These are phyloP conservation scores for Verticillium longisporum DNA, from an alignment of 2,329 filamentous ascomycete species.

Conservation along the genomic window DNA sequence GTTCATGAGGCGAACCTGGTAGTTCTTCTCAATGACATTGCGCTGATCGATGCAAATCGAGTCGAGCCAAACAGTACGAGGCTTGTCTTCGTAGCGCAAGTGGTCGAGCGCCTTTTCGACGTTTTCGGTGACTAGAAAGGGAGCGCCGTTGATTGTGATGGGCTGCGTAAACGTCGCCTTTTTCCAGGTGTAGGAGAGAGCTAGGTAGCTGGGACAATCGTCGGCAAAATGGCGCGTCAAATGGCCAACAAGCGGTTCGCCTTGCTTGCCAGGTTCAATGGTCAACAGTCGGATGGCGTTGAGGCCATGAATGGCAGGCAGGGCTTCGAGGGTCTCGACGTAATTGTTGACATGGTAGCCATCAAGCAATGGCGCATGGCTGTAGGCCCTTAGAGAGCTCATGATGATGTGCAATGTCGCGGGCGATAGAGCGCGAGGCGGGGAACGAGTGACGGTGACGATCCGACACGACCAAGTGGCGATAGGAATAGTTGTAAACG, in stretches of 20 bases:
- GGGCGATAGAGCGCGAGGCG: too few relatives aligned
- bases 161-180: not conserved
- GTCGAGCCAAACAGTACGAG: constrained; percentile 17
- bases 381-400: not conserved
- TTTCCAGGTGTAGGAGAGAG: not conserved
- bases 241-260: not conserved
- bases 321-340: not conserved
- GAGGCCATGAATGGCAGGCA: not conserved
- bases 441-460: not conserved
- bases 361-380: not conserved
- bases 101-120: not conserved
- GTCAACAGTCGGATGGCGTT: not conserved
- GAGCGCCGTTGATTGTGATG: not conserved
- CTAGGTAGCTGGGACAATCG: not conserved
- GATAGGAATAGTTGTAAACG: not conserved
- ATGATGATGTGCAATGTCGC: not conserved
- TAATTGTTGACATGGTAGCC: not conserved
- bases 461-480: not conserved
- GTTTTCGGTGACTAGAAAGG: not conserved
- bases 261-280: not conserved
- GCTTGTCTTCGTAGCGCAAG: not conserved
- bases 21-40: constrained; percentile 15
- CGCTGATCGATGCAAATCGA: constrained; percentile 24
- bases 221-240: not conserved
- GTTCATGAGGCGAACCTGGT: constrained; percentile 21